Conservation (phyloP, 164 flowering plant species). For the Protea cynaroides region DNA sequence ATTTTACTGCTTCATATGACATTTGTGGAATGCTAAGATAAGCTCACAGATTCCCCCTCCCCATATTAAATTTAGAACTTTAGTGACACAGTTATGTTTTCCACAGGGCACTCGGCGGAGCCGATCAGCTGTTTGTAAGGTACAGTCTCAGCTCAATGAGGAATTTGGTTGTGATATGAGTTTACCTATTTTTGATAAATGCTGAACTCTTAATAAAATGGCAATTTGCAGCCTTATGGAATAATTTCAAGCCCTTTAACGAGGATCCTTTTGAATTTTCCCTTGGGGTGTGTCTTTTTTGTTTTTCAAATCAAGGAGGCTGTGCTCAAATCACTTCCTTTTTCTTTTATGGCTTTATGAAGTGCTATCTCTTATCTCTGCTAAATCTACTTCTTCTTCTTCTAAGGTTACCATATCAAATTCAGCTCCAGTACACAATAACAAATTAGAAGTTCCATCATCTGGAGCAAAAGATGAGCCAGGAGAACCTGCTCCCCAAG, state of each 20-base stretch:
- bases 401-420: conserved; percentile 38
- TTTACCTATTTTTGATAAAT: too few relatives aligned
- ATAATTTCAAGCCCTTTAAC: too few relatives aligned
- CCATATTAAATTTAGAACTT: too few relatives aligned
- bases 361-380: not conserved
- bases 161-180: conserved; percentile 9
- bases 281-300: too few relatives aligned
- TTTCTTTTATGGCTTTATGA: not conserved
- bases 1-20: too few relatives aligned
- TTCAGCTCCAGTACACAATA: conserved; percentile 19
- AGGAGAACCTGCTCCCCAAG: conserved; percentile 4
- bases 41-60: too few relatives aligned
- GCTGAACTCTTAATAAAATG: too few relatives aligned
- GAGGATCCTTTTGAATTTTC: too few relatives aligned
- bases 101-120: conserved; percentile 28
- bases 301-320: too few relatives aligned
- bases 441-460: conserved; percentile 17
- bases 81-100: conserved; percentile 2
- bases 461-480: conserved; percentile 17
- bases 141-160: conserved; percentile 40
- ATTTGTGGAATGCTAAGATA: too few relatives aligned
- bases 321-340: not conserved
- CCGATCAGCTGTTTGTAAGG: conserved; percentile 23
- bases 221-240: too few relatives aligned
- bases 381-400: conserved; percentile 4